A percentile compares a stretch with the other conserved stretches of the same genome.
Conservation (phyloP, 1,284 basidiomycete genomes). For the Abortiporus biennis region DNA sequence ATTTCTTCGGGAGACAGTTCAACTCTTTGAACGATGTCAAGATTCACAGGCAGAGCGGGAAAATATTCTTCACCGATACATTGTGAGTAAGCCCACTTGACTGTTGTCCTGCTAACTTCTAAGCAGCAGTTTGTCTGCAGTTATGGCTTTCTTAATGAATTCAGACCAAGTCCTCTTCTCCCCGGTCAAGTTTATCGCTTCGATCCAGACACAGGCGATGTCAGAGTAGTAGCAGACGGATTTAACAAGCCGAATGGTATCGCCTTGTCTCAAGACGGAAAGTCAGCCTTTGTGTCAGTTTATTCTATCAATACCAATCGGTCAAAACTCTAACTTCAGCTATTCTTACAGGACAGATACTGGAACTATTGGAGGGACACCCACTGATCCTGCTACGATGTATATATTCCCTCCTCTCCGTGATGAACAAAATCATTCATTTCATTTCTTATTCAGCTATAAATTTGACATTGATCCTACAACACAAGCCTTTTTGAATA, state of each 20-base stretch:
- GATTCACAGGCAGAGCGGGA: conserved; percentile 57
- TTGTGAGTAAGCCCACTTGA: conserved; percentile 45
- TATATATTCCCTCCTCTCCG: conserved; percentile 23
- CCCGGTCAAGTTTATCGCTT: conserved; percentile 74
- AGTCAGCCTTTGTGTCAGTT: conserved; percentile 59
- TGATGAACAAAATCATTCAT: neutral
- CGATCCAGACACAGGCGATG: conserved; percentile 53
- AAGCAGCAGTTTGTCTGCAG: no score
- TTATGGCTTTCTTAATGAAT: conserved; percentile 59
- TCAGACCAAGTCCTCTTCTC: conserved; percentile 57
- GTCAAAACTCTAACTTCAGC: neutral
- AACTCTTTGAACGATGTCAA: conserved; percentile 79
- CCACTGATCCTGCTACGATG: conserved; percentile 65
- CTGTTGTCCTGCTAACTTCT: no score
- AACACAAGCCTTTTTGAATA: conserved; percentile 52
- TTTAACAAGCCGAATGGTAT: conserved; percentile 62
- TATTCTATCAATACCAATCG: conserved; percentile 25
- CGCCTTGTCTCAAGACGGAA: conserved; percentile 62
- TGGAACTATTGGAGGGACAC: conserved; percentile 44
- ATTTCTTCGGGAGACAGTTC: conserved; percentile 69
- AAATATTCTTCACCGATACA: conserved; percentile 69
- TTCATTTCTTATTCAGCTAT: conserved; percentile 39
- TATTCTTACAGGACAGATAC: conserved; percentile 42
- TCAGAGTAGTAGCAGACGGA: conserved; percentile 67
- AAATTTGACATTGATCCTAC: conserved; percentile 62